A percentile compares a stretch with the other conserved stretches of the same genome.
phyloP scores from a whole-genome alignment of 1,284 basidiomycete genomes.

The Golubevia sp. region DNA sequence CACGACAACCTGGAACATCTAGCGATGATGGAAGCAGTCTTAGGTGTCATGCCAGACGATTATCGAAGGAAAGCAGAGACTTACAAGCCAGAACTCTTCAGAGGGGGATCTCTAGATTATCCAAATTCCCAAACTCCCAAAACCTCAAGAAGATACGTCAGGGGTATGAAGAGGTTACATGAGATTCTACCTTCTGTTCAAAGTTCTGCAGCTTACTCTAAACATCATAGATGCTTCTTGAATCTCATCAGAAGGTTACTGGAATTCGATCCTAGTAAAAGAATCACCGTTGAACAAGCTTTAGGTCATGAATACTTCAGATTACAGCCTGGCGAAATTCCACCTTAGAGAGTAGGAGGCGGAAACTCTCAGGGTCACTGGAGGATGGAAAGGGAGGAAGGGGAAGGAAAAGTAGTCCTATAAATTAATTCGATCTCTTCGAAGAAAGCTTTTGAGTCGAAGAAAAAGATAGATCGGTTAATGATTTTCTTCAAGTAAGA shows the following conservation, averaged over 20 bases:
- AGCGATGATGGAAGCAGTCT: conserved; percentile 60
- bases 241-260: conserved; percentile 40
- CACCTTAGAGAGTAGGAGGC: no score
- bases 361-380: no score
- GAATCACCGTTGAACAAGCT: neutral
- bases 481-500: no score
- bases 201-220: conserved; percentile 23
- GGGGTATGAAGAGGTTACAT: conserved; percentile 51
- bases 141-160: conserved; percentile 45
- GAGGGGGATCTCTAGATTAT: conserved; percentile 45
- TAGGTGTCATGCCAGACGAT: conserved; percentile 54
- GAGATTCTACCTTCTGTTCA: conserved; percentile 32
- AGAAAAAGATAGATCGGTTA: no score
- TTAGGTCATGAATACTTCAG: no score
- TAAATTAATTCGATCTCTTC: no score
- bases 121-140: conserved; percentile 45
- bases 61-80: conserved; percentile 57
- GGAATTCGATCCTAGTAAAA: conserved; percentile 52
- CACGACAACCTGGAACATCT: conserved; percentile 61
- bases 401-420: no score
- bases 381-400: no score
- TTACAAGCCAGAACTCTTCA: conserved; percentile 56
- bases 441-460: no score
- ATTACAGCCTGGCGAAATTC: no score
- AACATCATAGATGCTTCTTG: conserved; percentile 49